phyloP scores from a whole-genome alignment of 2,329 filamentous ascomycete species.

The Chaetomiaceae sp. region DNA sequence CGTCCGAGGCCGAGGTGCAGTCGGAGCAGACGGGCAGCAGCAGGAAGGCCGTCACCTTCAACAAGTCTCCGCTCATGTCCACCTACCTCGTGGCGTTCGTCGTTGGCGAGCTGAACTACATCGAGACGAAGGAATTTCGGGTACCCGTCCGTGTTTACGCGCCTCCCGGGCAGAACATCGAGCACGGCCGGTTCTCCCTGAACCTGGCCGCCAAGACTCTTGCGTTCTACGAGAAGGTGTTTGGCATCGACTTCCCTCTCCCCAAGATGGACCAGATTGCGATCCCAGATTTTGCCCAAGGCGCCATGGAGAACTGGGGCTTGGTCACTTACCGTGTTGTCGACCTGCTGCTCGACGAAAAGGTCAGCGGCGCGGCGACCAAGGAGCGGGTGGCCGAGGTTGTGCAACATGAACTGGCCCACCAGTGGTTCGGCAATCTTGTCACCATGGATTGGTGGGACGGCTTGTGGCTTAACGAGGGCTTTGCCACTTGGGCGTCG shows the following conservation, averaged over 20 bases:
- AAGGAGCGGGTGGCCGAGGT: constrained; percentile 94
- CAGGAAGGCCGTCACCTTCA: constrained; percentile 87
- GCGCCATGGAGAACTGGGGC: constrained; percentile 99
- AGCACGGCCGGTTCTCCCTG: constrained; percentile 84
- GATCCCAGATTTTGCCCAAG: constrained; percentile 90
- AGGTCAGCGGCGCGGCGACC: constrained; percentile 77
- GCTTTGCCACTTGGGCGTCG: constrained; percentile 84
- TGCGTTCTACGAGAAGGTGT: constrained; percentile 92
- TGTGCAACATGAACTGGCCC: constrained; percentile 91
- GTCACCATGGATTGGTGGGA: constrained; percentile 97
- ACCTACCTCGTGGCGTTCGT: constrained; percentile 94
- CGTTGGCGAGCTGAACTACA: constrained; percentile 86
- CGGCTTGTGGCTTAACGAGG: constrained; percentile 84
- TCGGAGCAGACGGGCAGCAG: constrained; percentile 55
- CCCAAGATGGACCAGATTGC: constrained; percentile 97
- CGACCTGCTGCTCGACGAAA: constrained; percentile 84
- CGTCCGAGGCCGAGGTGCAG: constrained; percentile 65
- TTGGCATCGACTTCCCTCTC: constrained; percentile 77
- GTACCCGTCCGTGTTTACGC: constrained; percentile 92
- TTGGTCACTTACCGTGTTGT: constrained; percentile 92
- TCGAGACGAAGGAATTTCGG: constrained; percentile 86
- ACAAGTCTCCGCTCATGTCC: constrained; percentile 88
- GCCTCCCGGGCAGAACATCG: constrained; percentile 81
- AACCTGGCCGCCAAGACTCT: constrained; percentile 85
- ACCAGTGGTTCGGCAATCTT: constrained; percentile 89